These are phyloP conservation scores for Alternaria dauci DNA, from an alignment of 2,329 filamentous ascomycete species.

Conservation along the genomic window DNA sequence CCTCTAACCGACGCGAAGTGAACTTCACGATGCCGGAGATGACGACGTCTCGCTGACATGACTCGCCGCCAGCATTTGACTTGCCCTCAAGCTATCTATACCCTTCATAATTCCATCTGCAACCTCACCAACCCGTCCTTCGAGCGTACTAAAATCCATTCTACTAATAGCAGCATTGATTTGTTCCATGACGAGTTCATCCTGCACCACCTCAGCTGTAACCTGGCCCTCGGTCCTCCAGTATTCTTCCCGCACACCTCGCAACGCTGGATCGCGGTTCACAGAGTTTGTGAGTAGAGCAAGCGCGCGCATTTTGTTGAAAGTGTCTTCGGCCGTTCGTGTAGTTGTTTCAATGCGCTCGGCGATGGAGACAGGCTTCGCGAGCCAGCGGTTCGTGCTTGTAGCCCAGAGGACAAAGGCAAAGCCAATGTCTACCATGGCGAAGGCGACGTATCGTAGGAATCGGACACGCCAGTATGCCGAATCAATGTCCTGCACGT, in stretches of 20 bases:
- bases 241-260: conserved; percentile 72
- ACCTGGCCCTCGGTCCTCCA: conserved; percentile 80
- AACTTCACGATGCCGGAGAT: conserved; percentile 10
- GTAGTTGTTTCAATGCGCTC: conserved; percentile 71
- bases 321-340: conserved; percentile 65
- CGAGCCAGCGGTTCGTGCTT: conserved; percentile 81
- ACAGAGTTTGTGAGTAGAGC: conserved; percentile 83
- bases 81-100: conserved; percentile 36
- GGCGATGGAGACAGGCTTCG: conserved; percentile 66
- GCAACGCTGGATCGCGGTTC: conserved; percentile 74
- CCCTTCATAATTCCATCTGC: conserved; percentile 48
- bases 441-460: conserved; percentile 70
- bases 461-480: conserved; percentile 75
- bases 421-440: conserved; percentile 68
- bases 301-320: conserved; percentile 74
- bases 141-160: conserved; percentile 69
- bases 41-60: conserved; percentile 3
- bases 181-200: conserved; percentile 75
- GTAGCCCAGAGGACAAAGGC: conserved; percentile 76
- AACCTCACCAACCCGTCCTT: conserved; percentile 67
- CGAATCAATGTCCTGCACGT: conserved; percentile 68
- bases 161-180: conserved; percentile 72
- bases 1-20: conserved; percentile 34
- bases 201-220: conserved; percentile 79
- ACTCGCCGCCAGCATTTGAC: conserved; percentile 13